A percentile compares a stretch with the other conserved stretches of the same genome.
phyloP scores from a whole-genome alignment of 371 early-diverging fungal genomes.

The Mortierella sp. region DNA sequence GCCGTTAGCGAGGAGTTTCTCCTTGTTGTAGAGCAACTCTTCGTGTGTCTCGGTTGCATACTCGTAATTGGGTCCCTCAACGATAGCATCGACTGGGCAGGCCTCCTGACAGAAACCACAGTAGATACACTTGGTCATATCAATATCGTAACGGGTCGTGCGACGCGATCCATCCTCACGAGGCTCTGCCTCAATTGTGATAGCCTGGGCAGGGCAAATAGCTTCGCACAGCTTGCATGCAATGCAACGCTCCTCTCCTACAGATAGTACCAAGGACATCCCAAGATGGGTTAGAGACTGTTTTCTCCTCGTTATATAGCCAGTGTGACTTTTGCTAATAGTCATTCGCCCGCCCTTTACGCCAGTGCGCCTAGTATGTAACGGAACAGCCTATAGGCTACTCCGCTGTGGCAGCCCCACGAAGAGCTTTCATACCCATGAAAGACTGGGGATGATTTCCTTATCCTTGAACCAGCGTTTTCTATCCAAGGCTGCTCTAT shows the following conservation, averaged over 20 bases:
- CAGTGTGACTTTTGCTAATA: too few species aligned
- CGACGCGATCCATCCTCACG: conserved; percentile 96
- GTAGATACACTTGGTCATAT: conserved; percentile 98
- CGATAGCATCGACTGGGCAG: conserved; percentile 98
- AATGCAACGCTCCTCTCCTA: conserved; percentile 98
- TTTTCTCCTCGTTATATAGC: too few species aligned
- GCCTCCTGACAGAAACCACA: conserved; percentile 98
- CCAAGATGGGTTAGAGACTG: neutral
- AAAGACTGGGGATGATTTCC: too few species aligned
- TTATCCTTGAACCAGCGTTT: too few species aligned
- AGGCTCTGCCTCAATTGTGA: conserved; percentile 98
- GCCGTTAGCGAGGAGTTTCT: conserved; percentile 96
- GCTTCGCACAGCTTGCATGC: conserved; percentile 98
- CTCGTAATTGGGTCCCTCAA: conserved; percentile 97
- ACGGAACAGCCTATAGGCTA: too few species aligned
- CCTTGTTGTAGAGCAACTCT: conserved; percentile 96
- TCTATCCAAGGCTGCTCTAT: too few species aligned
- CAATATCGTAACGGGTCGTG: conserved; percentile 98
- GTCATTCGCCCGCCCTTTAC: too few species aligned
- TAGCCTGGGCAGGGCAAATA: conserved; percentile 98
- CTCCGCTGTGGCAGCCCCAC: too few species aligned
- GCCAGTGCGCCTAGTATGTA: too few species aligned
- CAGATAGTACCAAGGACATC: conserved; percentile 5
- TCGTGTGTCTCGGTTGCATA: conserved; percentile 97
- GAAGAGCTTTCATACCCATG: too few species aligned